Evolutionary conservation across 2,329 filamentous ascomycete genomes (phyloP).

Genomic region (Lojkania enalia): DNA sequence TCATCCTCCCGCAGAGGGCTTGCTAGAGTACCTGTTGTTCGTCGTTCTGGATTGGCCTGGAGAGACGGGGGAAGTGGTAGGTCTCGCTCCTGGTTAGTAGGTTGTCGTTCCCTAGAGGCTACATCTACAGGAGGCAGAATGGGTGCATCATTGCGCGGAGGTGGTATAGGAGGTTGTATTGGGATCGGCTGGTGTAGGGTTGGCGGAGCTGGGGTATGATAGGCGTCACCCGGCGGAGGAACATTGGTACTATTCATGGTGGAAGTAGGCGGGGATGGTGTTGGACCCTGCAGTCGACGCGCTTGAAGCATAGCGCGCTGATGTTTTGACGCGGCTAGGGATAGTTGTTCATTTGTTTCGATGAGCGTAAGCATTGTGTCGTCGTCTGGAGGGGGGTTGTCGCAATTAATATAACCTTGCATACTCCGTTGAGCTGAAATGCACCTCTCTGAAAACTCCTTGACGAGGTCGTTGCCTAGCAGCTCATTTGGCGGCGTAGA

Average conservation of each 20-base stretch:
- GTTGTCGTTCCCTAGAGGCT: background rate
- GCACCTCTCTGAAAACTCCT: constrained; percentile 88
- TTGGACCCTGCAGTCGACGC: constrained; percentile 48
- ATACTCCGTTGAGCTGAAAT: constrained; percentile 78
- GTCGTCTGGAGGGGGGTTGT: constrained; percentile 82
- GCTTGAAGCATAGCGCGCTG: constrained; percentile 73
- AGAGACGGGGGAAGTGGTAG: constrained; percentile 30
- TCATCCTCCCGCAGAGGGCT: constrained; percentile 24
- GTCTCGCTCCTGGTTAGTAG: constrained; percentile 21
- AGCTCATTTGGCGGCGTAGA: constrained; percentile 79
- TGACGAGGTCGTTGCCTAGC: constrained; percentile 81
- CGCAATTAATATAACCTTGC: constrained; percentile 80
- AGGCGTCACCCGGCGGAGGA: background rate
- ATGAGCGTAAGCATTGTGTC: constrained; percentile 93
- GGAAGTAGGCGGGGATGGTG: constrained; percentile 22
- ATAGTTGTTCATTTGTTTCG: constrained; percentile 90
- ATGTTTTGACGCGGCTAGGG: constrained; percentile 79
- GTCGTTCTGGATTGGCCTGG: constrained; percentile 26
- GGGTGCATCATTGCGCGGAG: constrained; percentile 21
- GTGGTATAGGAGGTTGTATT: constrained; percentile 21
- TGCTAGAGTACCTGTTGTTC: too few species aligned
- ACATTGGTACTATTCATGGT: constrained; percentile 13
- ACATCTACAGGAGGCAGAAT: constrained; percentile 17
- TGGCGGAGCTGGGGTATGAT: background rate
- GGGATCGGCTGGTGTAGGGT: constrained; percentile 9